A percentile compares a stretch with the other conserved stretches of the same genome.
Conservation (phyloP, 768 basidiomycete species). For the Tubosaeta sp. region DNA sequence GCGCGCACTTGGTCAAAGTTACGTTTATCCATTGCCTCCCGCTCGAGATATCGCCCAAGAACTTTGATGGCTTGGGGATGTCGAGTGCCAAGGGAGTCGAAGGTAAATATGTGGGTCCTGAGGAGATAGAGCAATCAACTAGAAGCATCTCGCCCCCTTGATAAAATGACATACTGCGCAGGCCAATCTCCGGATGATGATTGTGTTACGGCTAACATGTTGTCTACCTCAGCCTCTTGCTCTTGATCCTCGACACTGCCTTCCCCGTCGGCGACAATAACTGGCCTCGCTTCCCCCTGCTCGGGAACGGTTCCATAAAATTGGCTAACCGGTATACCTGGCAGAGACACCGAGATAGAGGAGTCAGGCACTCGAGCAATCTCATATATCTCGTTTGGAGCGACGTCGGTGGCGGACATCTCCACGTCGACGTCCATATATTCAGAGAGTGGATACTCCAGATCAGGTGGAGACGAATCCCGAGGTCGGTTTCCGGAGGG, state of each 20-base stretch:
- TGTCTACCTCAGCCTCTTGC: constrained; percentile 31
- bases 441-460: constrained; percentile 20
- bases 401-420: neutral
- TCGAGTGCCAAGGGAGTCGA: constrained; percentile 82
- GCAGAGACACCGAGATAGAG: constrained; percentile 5
- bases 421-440: constrained; percentile 26
- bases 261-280: constrained; percentile 19
- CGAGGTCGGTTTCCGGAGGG: constrained; percentile 8
- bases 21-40: constrained; percentile 77
- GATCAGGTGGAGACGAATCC: constrained; percentile 9
- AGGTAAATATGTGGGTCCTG: constrained; percentile 79
- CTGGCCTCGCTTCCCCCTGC: neutral
- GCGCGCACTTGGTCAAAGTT: constrained; percentile 34
- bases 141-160: neutral
- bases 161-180: constrained; percentile 18
- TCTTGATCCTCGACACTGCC: constrained; percentile 27
- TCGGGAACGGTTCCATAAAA: constrained; percentile 20
- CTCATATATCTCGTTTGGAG: neutral
- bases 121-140: neutral
- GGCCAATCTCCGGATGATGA: constrained; percentile 11
- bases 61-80: constrained; percentile 63
- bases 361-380: neutral
- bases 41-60: constrained; percentile 61
- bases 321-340: constrained; percentile 13
- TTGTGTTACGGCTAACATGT: constrained; percentile 26